Conservation (phyloP, 257 asterid species). For the Fraxinus anomala region DNA sequence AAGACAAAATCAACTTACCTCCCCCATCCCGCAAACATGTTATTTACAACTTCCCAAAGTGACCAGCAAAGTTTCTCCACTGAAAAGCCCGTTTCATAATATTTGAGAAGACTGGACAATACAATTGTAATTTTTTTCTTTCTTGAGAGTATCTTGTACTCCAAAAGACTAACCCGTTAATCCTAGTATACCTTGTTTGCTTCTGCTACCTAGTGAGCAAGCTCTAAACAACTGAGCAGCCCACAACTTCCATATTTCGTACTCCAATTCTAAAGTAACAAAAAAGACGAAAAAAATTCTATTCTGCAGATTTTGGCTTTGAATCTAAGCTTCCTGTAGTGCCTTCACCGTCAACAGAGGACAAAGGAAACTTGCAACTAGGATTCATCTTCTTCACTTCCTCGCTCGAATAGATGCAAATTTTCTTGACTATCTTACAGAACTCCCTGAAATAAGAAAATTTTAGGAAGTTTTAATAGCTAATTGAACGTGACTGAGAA, state of each 20-base stretch:
- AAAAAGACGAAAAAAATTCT: not conserved
- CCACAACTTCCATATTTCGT: not conserved
- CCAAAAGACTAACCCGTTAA: too few species aligned
- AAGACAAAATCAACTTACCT: too few species aligned
- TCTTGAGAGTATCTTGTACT: too few species aligned
- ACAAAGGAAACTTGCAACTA: slow-evolving; percentile 46
- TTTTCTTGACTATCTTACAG: slow-evolving; percentile 64
- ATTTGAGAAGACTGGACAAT: too few species aligned
- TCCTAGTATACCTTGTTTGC: not conserved
- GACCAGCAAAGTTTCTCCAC: too few species aligned
- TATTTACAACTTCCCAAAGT: too few species aligned
- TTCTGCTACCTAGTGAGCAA: slow-evolving; percentile 31
- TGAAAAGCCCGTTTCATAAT: too few species aligned
- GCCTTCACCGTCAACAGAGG: slow-evolving; percentile 45
- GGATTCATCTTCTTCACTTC: slow-evolving; percentile 78
- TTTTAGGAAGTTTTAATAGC: not conserved
- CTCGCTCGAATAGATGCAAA: slow-evolving; percentile 64
- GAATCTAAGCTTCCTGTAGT: slow-evolving; percentile 46
- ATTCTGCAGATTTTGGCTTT: slow-evolving; percentile 47
- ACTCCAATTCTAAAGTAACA: too few species aligned
- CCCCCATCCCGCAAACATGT: too few species aligned
- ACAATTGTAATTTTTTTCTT: too few species aligned
- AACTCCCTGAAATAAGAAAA: slow-evolving; percentile 58
- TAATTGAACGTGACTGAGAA: not conserved
- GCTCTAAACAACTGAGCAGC: slow-evolving; percentile 29